Conservation (phyloP, 495 filamentous ascomycete species). For the Penicillium macrosclerotiorum region DNA sequence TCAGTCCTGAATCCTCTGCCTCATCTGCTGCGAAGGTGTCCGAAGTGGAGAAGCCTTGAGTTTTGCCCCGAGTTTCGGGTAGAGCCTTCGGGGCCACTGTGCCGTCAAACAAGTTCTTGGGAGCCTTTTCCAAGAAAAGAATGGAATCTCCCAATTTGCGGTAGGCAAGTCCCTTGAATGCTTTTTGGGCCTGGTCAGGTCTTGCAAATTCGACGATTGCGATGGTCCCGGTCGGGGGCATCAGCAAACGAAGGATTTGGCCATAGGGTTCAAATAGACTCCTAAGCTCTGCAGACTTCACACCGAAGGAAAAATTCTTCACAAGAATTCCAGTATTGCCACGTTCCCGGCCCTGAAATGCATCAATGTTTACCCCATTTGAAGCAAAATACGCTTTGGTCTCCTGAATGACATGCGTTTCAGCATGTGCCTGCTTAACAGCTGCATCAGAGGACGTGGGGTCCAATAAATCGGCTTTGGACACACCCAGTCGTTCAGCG, state of each 20-base stretch:
- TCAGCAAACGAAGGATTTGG: slow-evolving; percentile 69
- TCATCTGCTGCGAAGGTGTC: slow-evolving; percentile 56
- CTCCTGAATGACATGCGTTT: slow-evolving; percentile 94
- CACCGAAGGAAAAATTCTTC: slow-evolving; percentile 90
- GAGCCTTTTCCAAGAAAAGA: slow-evolving; percentile 90
- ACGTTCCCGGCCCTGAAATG: slow-evolving; percentile 78
- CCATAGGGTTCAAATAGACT: slow-evolving; percentile 57
- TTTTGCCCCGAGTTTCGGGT: slow-evolving; percentile 39
- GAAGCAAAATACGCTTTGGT: slow-evolving; percentile 85
- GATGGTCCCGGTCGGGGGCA: slow-evolving; percentile 90
- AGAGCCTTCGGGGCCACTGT: slow-evolving; percentile 25
- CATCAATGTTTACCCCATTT: slow-evolving; percentile 85
- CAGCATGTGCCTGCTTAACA: slow-evolving; percentile 93
- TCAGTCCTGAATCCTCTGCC: slow-evolving; percentile 52
- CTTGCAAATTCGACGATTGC: slow-evolving; percentile 86
- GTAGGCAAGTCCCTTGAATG: slow-evolving; percentile 82
- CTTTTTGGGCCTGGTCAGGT: slow-evolving; percentile 71
- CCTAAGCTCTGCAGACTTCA: slow-evolving; percentile 55
- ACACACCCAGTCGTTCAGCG: slow-evolving; percentile 78
- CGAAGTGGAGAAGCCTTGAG: slow-evolving; percentile 51
- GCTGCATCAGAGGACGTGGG: slow-evolving; percentile 91
- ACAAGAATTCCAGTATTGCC: slow-evolving; percentile 87
- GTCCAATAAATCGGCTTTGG: slow-evolving; percentile 87
- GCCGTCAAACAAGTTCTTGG: slow-evolving; percentile 71
- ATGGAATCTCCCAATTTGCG: slow-evolving; percentile 87